Evolutionary conservation across 73 alveolate species (phyloP), one percentile per base, ranked within the genome.

Genomic region (Urostyla sp.): DNA sequence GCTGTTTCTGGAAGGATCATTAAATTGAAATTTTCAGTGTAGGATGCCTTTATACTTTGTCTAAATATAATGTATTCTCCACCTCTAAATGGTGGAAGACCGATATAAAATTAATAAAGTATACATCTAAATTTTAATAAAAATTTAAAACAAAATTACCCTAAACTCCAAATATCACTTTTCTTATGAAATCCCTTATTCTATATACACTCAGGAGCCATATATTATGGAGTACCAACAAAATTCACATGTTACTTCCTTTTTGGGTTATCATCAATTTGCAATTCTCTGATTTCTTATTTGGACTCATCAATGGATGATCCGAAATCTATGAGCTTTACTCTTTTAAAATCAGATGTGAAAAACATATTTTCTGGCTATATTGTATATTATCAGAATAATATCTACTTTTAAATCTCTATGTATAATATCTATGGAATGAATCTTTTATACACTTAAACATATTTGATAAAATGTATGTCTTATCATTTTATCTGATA

Each of bases 201-300:
- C n/a, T 75, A 73, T 0, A 45, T 53, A 34, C 92, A 84, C 55
- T 84, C 92, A 21, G 92, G 92, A 24, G 92, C 79, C 92, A 84
- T 84, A 38, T 66, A 84, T 15, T 73, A 34, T 5, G 88, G 72
- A 0, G 92, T 84, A 23, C 92, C 92, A 7, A 84, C 92, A 40
- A 84, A 84, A 43, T 84, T 73, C 0, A 73, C 57, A 46, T 74
- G 84, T 55, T 84, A 26, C n/a, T 40, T 27, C 37, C 92, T 56
- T 38, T 75, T 73, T 1, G 88, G 92, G 40, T 84, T 72, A n/a
- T 84, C 84, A 49, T 84, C 92, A 0, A 75, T 58, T 11, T 59
- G 38, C n/a, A 38, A 45, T 44, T 27, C 34, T 34, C 92, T 3
- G 21, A 84, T 4, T 34, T 84, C 66, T 21, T 84, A 79, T 16